Conservation (phyloP, 441 rosid species). For the Populus hybrid region DNA sequence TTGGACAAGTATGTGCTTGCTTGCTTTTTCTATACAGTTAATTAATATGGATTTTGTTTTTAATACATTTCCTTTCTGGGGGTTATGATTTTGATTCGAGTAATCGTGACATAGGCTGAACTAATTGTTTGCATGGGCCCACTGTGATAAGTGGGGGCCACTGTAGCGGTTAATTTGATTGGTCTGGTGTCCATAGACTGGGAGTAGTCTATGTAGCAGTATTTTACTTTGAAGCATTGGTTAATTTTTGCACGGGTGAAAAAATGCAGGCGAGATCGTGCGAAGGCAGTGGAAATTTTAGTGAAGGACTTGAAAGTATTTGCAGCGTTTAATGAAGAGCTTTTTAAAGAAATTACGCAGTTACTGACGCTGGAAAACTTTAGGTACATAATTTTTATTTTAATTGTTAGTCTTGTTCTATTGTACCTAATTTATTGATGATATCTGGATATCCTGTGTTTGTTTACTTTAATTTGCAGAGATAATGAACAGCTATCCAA, state of each 20-base stretch:
- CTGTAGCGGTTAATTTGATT: not conserved
- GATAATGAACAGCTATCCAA: conserved; percentile 78
- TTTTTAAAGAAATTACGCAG: conserved; percentile 82
- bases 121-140: not conserved
- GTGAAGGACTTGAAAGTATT: conserved; percentile 81
- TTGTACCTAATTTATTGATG: not conserved
- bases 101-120: not conserved
- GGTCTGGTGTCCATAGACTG: not conserved
- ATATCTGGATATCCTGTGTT: not conserved
- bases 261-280: conserved; percentile 58
- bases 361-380: conserved; percentile 72
- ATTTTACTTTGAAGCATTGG: not conserved
- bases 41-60: conserved; percentile 2
- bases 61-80: not conserved
- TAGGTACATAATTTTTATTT: conserved; percentile 34
- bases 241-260: not conserved
- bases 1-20: conserved; percentile 53
- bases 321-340: conserved; percentile 72
- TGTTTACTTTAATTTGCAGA: conserved; percentile 36
- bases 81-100: not conserved
- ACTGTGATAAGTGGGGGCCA: not conserved
- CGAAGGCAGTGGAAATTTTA: conserved; percentile 70
- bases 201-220: not conserved
- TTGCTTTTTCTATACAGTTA: not conserved
- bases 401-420: not conserved